Evolutionary conservation across 2,329 filamentous ascomycete species (phyloP).

Genomic region (Chalaropsis ovoidea): DNA sequence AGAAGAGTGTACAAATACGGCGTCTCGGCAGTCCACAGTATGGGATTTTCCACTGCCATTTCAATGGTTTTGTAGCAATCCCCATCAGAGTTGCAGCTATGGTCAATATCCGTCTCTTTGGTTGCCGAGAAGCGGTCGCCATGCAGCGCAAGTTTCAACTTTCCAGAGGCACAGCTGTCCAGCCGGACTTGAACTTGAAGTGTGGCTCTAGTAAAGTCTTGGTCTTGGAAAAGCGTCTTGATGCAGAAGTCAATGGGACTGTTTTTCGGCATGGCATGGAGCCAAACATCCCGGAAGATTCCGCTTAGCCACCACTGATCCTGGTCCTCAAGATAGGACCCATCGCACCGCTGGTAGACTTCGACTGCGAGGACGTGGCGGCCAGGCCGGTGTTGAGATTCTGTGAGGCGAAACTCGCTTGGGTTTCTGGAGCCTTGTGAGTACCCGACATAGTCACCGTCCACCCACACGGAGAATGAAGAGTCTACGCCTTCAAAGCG

Average conservation of each 20-base stretch:
- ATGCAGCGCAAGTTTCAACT: neutral
- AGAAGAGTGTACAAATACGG: slow-evolving; percentile 47
- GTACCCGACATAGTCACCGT: slow-evolving; percentile 58
- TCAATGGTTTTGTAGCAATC: slow-evolving; percentile 35
- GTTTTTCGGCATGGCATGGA: slow-evolving; percentile 50
- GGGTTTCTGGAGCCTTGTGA: slow-evolving; percentile 63
- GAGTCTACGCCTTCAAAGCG: slow-evolving; percentile 67
- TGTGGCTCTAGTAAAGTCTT: slow-evolving; percentile 32
- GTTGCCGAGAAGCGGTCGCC: neutral
- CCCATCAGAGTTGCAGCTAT: slow-evolving; percentile 29
- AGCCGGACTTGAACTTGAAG: neutral
- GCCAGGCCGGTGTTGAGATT: slow-evolving; percentile 36
- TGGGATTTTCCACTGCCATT: slow-evolving; percentile 42
- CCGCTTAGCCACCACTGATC: slow-evolving; percentile 60
- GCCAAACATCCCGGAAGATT: slow-evolving; percentile 60
- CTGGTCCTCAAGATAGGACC: slow-evolving; percentile 61
- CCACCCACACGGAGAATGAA: slow-evolving; percentile 61
- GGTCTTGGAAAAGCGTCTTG: slow-evolving; percentile 43
- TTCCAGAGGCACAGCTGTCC: neutral
- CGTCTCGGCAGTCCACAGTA: slow-evolving; percentile 60
- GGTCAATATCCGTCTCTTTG: neutral
- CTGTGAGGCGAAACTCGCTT: slow-evolving; percentile 60
- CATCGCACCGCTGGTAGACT: slow-evolving; percentile 64
- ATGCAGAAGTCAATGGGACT: slow-evolving; percentile 49
- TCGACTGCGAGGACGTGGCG: slow-evolving; percentile 53